A percentile compares a stretch with the other conserved stretches of the same genome.
Conservation (phyloP, 495 filamentous ascomycete genomes). For the Physcia stellaris region DNA sequence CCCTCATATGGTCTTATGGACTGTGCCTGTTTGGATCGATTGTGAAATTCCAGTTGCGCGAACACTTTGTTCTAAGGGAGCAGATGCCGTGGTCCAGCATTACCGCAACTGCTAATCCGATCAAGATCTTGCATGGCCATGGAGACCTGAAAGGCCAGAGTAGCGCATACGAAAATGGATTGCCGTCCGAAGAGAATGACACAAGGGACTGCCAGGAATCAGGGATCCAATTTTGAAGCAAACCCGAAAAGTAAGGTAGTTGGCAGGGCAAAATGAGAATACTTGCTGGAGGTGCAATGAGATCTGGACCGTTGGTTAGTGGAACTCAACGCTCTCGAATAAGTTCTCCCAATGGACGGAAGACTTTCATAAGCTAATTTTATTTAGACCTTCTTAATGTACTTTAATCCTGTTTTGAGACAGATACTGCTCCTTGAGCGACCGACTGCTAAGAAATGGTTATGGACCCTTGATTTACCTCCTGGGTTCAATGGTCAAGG, state of each 20-base stretch:
- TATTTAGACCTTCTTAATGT: constrained; percentile 62
- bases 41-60: constrained; percentile 76
- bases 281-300: constrained; percentile 52
- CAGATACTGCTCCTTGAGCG: constrained; percentile 75
- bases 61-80: constrained; percentile 83
- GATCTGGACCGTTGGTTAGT: constrained; percentile 42
- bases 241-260: constrained; percentile 6
- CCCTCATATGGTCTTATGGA: constrained; percentile 80
- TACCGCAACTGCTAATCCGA: constrained; percentile 88
- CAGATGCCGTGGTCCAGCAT: constrained; percentile 87
- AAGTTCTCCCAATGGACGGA: not conserved
- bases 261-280: constrained; percentile 19
- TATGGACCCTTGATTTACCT: constrained; percentile 92
- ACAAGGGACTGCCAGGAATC: constrained; percentile 14
- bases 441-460: constrained; percentile 61
- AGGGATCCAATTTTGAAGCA: too few species aligned
- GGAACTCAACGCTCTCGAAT: constrained; percentile 40
- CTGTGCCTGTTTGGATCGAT: constrained; percentile 92
- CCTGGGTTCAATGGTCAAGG: constrained; percentile 79
- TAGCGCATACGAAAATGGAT: constrained; percentile 10
- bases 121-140: constrained; percentile 69
- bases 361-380: not conserved
- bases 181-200: constrained; percentile 16
- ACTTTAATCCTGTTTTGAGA: constrained; percentile 77
- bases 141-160: too few species aligned